Base-by-base conservation (phyloP, 2,329 filamentous ascomycete genomes). In the Botrytis pseudocinerea region DNA sequence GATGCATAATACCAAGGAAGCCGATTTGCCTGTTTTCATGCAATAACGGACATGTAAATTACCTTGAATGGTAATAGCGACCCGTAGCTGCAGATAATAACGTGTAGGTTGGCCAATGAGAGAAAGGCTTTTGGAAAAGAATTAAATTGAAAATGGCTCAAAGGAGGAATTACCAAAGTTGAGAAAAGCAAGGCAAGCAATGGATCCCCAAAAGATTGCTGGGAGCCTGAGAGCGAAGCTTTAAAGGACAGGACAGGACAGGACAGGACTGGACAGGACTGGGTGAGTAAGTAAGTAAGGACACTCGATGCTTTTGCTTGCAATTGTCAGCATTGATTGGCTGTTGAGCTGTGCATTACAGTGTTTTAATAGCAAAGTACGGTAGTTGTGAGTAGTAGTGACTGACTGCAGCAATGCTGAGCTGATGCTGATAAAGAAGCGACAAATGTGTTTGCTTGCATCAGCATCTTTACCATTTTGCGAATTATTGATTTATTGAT, bases 1-100 rank as follows among this genome's bases (percentile, higher is more conserved):
- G 38, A 54, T 71, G 69, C 59, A 71, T 71, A 46, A 71, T 65
- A 66, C 70, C 60, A 71, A 66, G 70, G 61, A 71, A 62, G 60
- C 60, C 61, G 61, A 66, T 54, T 71, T 54, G 46, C 44, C 70
- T 64, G 32, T 32, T 59, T 54, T 71, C 61, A 71, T 71, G 61
- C 70, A 66, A 66, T 66, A 25, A 71, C 69, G 69, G 69, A 64
- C 59, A 16, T 54, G 44, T 64, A 71, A 66, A 71, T 71, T 54
- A 25, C 38, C 28, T 35, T 14, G 48, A 66, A 71, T 28, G 16
- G 38, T 42, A 57, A 71, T 65, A 44, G 61, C 60, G 69, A 59
- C 38, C 70, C 46, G 70, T 71, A 71, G 32, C 9, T 66, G 48
- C 61, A 71, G 70, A 35, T 20, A 54, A 71, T 54, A 54, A 46